Evolutionary conservation across 2,329 filamentous ascomycete genomes (phyloP), one percentile per base, ranked within the genome.

Genomic region (Sporothrix pallida): DNA sequence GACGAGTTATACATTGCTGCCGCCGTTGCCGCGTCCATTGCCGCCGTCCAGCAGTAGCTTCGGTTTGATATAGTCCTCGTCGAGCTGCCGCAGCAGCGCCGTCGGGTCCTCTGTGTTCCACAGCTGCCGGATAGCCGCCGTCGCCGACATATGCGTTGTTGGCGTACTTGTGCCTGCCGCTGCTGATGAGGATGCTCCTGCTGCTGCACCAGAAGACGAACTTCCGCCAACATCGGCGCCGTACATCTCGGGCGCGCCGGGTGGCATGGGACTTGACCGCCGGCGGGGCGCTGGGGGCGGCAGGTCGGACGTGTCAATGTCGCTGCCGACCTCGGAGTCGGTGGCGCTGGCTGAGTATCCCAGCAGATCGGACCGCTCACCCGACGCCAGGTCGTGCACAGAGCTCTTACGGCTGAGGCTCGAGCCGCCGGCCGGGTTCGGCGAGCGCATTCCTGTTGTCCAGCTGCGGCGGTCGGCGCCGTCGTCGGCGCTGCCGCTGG

Each of bases 21-120:
- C 73, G 48, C 76, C 74, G 42, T 75, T 75, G 52, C 62, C 62
- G 42, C 77, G 75, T 8, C 76, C 77, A 60, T 76, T 74, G 65
- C 77, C 76, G 50, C 76, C 76, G 74, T 78, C 77, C 70, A 78
- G 76, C 69, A 78, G 75, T 62, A 78, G 77, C 74, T 76, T 78
- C 58, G 77, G 77, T 75, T 77, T 77, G 74, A 78, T 79, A 71
- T 75, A 79, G 72, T 79, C 94, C 82, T 99, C 96, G 81, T 99
- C 96, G 75, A 99, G 85, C 83, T 97, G 95, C 77, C 91, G 91
- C 82, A 99, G 97, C 83, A 97, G 89, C 63, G 92, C 94, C 10
- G 93, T 92, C 62, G 97, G 94, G 81, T 99, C 96, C 70, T 97
- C 94, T 0, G 92, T 88, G 17, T 92, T 93, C 77, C 97, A 90